Base-by-base conservation (phyloP, 306 rosid genomes). In the Psophocarpus tetragonolobus region DNA sequence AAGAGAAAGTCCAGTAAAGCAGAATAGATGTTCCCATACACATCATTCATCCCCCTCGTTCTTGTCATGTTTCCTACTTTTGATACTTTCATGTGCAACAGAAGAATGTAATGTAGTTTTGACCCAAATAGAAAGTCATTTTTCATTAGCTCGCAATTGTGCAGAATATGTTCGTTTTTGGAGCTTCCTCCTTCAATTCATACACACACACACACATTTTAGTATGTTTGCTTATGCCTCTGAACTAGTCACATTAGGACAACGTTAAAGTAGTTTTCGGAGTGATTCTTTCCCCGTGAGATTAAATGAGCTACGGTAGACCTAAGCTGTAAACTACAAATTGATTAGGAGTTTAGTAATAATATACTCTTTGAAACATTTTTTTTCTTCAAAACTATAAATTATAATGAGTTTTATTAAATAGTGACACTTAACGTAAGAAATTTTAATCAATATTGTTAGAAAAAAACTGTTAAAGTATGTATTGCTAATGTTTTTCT, bases 1-100 rank as follows among this genome's bases (percentile, higher is more conserved):
- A 95, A 95, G 93, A 91, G 98, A 77, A 88, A 87, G 74, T 53
- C 83, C 0, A 84, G 78, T 64, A 92, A 95, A 81, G 38, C 88
- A 0, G 90, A 90, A 69, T 86, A 91, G 81, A 35, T 47, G 47
- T 62, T 71, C 54, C 57, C 64, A 24, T 48, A 24, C 45, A 41
- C 77, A 54, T 53, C 32, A 66, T 68, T 69, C 39, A 11, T 73
- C 13, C 23, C 24, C 63, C 56, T 35, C 30, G 27, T 50, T 35
- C 9, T 50, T 47, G 32, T 75, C 67, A 73, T 82, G 69, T 69
- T 26, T 68, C 20, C 44, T 2, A 61, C 80, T 68, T 33, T 17
- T 18, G 48, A 18, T 17, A 10, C 36, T 63, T 36, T 36, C 18
- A 4, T 64, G 44, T 85, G 77, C 77, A 53, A 68, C 63, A 71